These are phyloP conservation scores for Pseudonectria foliicola DNA, from an alignment of 2,329 filamentous ascomycete species.

Conservation along the genomic window DNA sequence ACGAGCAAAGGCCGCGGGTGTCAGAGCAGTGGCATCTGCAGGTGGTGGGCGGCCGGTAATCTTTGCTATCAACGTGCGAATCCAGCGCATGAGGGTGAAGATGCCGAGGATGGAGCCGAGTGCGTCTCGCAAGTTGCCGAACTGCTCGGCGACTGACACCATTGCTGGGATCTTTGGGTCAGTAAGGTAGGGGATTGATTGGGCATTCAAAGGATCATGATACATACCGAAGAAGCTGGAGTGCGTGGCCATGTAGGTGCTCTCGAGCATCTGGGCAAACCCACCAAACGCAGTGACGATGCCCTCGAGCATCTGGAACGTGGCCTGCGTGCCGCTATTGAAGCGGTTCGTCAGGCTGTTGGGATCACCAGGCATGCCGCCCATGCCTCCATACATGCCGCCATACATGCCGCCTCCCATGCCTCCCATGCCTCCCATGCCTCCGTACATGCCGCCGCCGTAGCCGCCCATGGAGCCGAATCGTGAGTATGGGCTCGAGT, in stretches of 20 bases:
- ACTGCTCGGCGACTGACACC: constrained; percentile 96
- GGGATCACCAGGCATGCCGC: constrained; percentile 67
- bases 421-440: constrained; percentile 28
- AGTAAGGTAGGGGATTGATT: background rate
- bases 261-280: constrained; percentile 98
- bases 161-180: constrained; percentile 56
- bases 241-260: constrained; percentile 99
- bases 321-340: constrained; percentile 89
- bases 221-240: constrained; percentile 91
- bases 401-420: constrained; percentile 23
- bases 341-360: constrained; percentile 94
- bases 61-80: constrained; percentile 84
- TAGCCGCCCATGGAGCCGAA: constrained; percentile 42
- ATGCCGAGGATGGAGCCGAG: constrained; percentile 91
- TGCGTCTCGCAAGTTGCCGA: constrained; percentile 86
- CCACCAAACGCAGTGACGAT: constrained; percentile 95
- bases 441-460: constrained; percentile 34
- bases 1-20: constrained; percentile 80
- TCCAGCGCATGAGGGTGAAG: constrained; percentile 92
- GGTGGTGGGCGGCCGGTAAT: constrained; percentile 86
- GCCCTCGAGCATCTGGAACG: constrained; percentile 97
- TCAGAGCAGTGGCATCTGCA: constrained; percentile 78
- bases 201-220: background rate
- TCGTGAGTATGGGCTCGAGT: constrained; percentile 36
- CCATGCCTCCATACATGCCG: constrained; percentile 37